A percentile compares a stretch with the other conserved stretches of the same genome.
These are phyloP conservation scores for Fusarium albidum DNA, from an alignment of 2,329 filamentous ascomycete genomes.

Conservation along the genomic window DNA sequence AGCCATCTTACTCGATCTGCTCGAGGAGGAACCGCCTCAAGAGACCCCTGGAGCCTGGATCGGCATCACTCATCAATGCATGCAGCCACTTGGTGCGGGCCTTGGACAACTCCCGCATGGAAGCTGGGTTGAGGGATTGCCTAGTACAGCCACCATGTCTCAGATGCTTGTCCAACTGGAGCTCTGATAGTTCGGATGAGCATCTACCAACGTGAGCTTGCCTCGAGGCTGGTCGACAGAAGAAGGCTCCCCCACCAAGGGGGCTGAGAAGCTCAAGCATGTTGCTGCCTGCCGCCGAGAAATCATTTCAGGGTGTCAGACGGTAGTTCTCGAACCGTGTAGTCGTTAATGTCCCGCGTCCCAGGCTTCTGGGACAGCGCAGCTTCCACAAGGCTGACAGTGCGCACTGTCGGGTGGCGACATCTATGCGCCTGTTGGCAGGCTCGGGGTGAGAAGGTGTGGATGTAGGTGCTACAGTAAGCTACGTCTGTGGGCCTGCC, in stretches of 20 bases:
- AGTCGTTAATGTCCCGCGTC: conserved; percentile 4
- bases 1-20: background rate
- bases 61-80: conserved; percentile 1
- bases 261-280: conserved; percentile 9
- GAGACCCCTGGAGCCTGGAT: conserved; percentile 9
- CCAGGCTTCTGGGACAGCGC: conserved; percentile 20
- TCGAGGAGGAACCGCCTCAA: background rate
- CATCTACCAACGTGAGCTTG: conserved; percentile 20
- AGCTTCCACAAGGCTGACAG: background rate
- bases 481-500: too few species aligned
- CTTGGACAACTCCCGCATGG: conserved; percentile 20
- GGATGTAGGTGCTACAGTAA: too few species aligned
- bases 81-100: conserved; percentile 25
- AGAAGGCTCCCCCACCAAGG: conserved; percentile 2
- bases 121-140: conserved; percentile 9
- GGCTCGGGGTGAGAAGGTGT: too few species aligned
- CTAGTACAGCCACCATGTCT: conserved; percentile 24
- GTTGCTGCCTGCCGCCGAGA: background rate
- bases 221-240: conserved; percentile 6
- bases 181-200: conserved; percentile 18
- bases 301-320: background rate
- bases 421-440: conserved; percentile 1
- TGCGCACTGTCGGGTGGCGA: conserved; percentile 25
- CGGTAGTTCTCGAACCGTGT: background rate
- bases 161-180: conserved; percentile 12